phyloP scores from a whole-genome alignment of 768 basidiomycete species.

The Tylopilus balloui region DNA sequence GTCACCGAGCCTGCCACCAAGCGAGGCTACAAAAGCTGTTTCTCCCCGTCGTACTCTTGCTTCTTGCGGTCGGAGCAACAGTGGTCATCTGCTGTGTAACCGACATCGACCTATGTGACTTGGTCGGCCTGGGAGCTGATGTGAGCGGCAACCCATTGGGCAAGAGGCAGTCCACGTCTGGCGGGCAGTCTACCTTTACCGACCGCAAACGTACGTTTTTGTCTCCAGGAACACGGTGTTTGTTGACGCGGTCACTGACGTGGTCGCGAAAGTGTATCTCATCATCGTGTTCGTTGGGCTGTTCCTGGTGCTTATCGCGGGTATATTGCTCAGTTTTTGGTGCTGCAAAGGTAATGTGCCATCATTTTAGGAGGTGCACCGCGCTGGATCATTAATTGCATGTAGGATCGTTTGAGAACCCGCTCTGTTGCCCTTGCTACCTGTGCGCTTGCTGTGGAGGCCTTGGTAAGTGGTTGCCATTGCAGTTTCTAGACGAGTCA shows the following conservation, averaged over 20 bases:
- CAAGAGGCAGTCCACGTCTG: conserved; percentile 24
- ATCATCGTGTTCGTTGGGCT: conserved; percentile 65
- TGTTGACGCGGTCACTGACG: background rate
- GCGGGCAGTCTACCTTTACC: conserved; percentile 33
- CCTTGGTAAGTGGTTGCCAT: conserved; percentile 40
- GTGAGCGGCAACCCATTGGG: conserved; percentile 27
- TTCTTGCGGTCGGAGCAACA: conserved; percentile 32
- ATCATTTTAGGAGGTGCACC: background rate
- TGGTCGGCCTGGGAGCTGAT: conserved; percentile 24
- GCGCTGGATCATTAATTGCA: background rate
- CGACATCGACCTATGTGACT: conserved; percentile 21
- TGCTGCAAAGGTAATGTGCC: conserved; percentile 50
- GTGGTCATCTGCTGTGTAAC: conserved; percentile 32
- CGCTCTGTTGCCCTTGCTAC: conserved; percentile 66
- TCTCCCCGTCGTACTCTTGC: conserved; percentile 30
- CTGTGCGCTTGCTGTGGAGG: conserved; percentile 71
- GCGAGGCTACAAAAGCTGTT: conserved; percentile 32
- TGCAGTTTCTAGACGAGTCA: background rate
- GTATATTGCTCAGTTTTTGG: conserved; percentile 58
- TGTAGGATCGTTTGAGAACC: conserved; percentile 55
- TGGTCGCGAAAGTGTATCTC: conserved; percentile 45
- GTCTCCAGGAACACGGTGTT: background rate
- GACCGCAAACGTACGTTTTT: conserved; percentile 40
- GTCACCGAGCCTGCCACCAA: conserved; percentile 33
- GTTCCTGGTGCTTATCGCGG: conserved; percentile 49